Conservation (phyloP, 345 rosid genomes). For the Murraya koenigii region DNA sequence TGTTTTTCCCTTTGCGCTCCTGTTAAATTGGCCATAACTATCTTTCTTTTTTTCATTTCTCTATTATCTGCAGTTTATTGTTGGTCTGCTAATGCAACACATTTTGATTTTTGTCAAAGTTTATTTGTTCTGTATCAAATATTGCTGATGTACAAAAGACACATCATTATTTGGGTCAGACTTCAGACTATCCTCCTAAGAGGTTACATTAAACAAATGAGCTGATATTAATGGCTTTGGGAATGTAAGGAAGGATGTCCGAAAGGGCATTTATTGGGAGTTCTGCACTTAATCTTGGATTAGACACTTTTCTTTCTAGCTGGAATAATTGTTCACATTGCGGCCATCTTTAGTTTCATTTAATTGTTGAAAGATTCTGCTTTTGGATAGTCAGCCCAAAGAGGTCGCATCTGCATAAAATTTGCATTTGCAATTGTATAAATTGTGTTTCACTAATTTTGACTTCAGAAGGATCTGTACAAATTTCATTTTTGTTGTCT, state of each 20-base stretch:
- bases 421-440: background rate
- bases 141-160: too few relatives aligned
- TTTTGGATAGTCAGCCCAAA: background rate
- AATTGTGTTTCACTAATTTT: background rate
- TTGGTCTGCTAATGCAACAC: background rate
- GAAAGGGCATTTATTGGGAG: too few relatives aligned
- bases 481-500: background rate
- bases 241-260: too few relatives aligned
- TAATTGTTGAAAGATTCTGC: background rate
- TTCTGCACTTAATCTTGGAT: too few relatives aligned
- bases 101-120: background rate
- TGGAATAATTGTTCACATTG: too few relatives aligned
- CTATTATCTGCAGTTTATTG: background rate
- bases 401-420: background rate
- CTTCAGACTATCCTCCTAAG: too few relatives aligned
- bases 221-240: too few relatives aligned
- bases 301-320: too few relatives aligned
- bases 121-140: background rate
- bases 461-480: background rate
- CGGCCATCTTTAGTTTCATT: too few relatives aligned
- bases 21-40: background rate
- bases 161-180: too few relatives aligned
- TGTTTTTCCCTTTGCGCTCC: background rate
- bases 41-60: background rate
- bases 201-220: too few relatives aligned